Percentiles rank a stretch among this genome's conserved stretches.
phyloP scores from a whole-genome alignment of 129 eudicot genomes.

The Helianthus tuberosus region DNA sequence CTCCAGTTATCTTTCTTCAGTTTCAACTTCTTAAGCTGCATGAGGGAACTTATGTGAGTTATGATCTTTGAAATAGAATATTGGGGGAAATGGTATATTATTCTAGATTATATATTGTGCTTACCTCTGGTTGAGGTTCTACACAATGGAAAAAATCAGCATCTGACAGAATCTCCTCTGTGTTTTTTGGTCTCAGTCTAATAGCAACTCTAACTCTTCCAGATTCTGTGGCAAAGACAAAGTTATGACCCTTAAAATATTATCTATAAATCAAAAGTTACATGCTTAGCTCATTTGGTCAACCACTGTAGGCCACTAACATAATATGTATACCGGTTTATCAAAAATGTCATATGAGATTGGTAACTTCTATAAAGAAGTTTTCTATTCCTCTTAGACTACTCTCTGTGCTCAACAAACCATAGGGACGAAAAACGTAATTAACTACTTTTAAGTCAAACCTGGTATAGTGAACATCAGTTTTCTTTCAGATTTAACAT shows the following conservation, averaged over 20 bases:
- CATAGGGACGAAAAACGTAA: no score
- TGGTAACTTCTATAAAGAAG: no score
- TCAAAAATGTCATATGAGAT: neutral
- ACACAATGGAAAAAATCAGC: conserved; percentile 85
- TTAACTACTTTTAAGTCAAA: neutral
- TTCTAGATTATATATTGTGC: neutral
- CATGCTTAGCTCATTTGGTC: neutral
- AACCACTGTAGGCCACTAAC: conserved; percentile 1
- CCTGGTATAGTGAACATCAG: neutral
- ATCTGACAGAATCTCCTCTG: conserved; percentile 73
- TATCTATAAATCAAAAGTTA: conserved; percentile 5
- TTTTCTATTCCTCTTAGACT: neutral
- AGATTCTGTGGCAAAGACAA: conserved; percentile 54
- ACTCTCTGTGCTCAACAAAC: neutral
- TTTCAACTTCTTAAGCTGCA: conserved; percentile 86
- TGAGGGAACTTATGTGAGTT: conserved; percentile 19
- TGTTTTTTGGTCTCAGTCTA: conserved; percentile 84
- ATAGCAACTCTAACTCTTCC: conserved; percentile 98
- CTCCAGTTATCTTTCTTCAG: conserved; percentile 92
- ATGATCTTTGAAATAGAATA: conserved; percentile 8
- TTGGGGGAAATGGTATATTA: neutral
- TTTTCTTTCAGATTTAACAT: neutral
- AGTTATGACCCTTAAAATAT: conserved; percentile 1
- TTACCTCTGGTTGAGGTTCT: conserved; percentile 93
- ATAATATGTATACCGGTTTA: neutral